Percentiles rank a stretch among this genome's conserved stretches.
phyloP scores from a whole-genome alignment of 2,329 filamentous ascomycete species.

The Endothia cerciana region DNA sequence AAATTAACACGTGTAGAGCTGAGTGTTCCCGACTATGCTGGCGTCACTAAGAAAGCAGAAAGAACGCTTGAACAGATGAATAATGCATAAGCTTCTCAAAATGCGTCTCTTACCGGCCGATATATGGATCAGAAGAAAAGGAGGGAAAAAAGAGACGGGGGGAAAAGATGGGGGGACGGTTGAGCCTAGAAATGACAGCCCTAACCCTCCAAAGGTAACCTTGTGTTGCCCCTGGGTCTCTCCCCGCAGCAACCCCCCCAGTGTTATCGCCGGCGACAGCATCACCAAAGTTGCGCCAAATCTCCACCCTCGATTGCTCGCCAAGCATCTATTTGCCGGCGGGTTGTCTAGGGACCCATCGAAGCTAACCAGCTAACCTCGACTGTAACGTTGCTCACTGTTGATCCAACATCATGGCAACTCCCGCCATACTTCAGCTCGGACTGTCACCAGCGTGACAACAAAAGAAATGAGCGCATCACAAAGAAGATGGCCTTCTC shows the following conservation, averaged over 20 bases:
- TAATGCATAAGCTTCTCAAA: no score
- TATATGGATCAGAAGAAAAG: no score
- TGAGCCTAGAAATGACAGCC: background rate
- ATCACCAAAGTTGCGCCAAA: background rate
- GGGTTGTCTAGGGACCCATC: background rate
- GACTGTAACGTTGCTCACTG: conserved; percentile 18
- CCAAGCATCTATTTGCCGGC: background rate
- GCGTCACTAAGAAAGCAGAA: no score
- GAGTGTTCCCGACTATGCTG: no score
- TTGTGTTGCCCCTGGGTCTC: background rate
- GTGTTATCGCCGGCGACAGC: conserved; percentile 8
- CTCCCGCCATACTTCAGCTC: background rate
- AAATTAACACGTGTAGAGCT: no score
- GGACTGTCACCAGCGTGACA: background rate
- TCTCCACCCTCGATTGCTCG: conserved; percentile 2
- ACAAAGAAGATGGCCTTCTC: background rate
- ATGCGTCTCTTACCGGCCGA: no score
- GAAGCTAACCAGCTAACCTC: background rate
- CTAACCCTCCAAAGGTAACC: background rate
- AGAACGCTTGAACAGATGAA: no score
- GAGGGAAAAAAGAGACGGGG: no score
- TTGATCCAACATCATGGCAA: background rate
- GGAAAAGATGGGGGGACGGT: no score
- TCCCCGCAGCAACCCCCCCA: conserved; percentile 1
- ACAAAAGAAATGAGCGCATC: background rate